Conservation (phyloP, 352 stramenopile genomes). For the Phytophthora nicotianae region DNA sequence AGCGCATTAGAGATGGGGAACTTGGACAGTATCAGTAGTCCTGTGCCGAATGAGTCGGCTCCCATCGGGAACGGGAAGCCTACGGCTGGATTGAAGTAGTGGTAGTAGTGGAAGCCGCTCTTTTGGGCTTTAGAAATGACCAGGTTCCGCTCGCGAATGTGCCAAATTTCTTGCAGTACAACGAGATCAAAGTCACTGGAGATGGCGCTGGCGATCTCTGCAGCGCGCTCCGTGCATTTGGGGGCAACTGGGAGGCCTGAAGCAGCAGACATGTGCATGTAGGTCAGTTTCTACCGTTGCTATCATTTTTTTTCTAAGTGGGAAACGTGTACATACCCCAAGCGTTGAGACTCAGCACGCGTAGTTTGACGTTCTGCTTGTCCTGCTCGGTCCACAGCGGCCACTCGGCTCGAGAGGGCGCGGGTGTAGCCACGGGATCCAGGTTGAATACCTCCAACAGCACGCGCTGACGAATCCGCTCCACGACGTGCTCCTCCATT, state of each 20-base stretch:
- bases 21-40: slow-evolving; percentile 75
- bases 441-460: slow-evolving; percentile 63
- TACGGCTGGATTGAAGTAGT: slow-evolving; percentile 85
- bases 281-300: slow-evolving; percentile 13
- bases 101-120: slow-evolving; percentile 74
- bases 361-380: slow-evolving; percentile 41
- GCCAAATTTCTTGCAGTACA: slow-evolving; percentile 86
- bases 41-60: slow-evolving; percentile 76
- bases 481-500: slow-evolving; percentile 33
- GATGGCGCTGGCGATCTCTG: slow-evolving; percentile 72
- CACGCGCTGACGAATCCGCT: slow-evolving; percentile 57
- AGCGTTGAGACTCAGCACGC: slow-evolving; percentile 77
- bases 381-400: slow-evolving; percentile 32
- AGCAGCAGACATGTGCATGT: neutral
- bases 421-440: slow-evolving; percentile 54
- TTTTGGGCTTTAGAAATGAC: slow-evolving; percentile 64
- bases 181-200: slow-evolving; percentile 74
- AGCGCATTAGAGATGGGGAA: slow-evolving; percentile 64
- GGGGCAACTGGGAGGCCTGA: slow-evolving; percentile 70
- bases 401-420: slow-evolving; percentile 42
- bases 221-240: slow-evolving; percentile 67
- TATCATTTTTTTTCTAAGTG: slow-evolving; percentile 13
- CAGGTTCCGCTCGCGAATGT: slow-evolving; percentile 77
- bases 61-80: slow-evolving; percentile 78
- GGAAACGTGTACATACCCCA: slow-evolving; percentile 53